Evolutionary conservation across 192 early-diverging fungal species (phyloP).

Genomic region (Dissophora globulifera): DNA sequence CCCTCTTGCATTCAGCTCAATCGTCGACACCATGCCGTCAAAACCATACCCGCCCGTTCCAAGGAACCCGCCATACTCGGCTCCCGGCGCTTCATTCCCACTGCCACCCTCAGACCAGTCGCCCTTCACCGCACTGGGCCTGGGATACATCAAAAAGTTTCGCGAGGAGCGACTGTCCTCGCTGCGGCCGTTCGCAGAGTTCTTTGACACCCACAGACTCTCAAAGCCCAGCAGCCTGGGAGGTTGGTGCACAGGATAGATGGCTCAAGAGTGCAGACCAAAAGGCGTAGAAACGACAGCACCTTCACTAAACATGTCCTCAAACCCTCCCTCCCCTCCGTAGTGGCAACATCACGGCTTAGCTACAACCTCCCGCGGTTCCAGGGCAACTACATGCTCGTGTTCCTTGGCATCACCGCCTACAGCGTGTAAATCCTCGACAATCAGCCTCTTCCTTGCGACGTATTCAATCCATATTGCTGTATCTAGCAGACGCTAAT

Average conservation of each 20-base stretch:
- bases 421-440: constrained; percentile 61
- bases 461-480: no score
- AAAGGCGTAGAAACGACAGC: no score
- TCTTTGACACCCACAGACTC: constrained; percentile 63
- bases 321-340: not conserved
- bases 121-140: constrained; percentile 20
- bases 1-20: no score
- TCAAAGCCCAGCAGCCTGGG: constrained; percentile 58
- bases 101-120: constrained; percentile 7
- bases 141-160: constrained; percentile 42
- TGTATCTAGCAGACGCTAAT: not conserved
- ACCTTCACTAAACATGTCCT: no score
- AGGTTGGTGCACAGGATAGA: no score
- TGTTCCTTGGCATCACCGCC: constrained; percentile 63
- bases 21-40: no score
- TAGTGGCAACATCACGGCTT: constrained; percentile 40
- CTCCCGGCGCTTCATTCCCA: constrained; percentile 9
- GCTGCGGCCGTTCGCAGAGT: constrained; percentile 61
- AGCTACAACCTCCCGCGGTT: constrained; percentile 67
- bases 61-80: not conserved
- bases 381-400: constrained; percentile 67
- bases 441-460: not conserved
- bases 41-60: constrained; percentile 32
- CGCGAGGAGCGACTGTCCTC: constrained; percentile 58
- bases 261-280: no score